A percentile compares a stretch with the other conserved stretches of the same genome.
These are phyloP conservation scores for Lentinula guzmanii DNA, from an alignment of 768 basidiomycete species.

Conservation along the genomic window DNA sequence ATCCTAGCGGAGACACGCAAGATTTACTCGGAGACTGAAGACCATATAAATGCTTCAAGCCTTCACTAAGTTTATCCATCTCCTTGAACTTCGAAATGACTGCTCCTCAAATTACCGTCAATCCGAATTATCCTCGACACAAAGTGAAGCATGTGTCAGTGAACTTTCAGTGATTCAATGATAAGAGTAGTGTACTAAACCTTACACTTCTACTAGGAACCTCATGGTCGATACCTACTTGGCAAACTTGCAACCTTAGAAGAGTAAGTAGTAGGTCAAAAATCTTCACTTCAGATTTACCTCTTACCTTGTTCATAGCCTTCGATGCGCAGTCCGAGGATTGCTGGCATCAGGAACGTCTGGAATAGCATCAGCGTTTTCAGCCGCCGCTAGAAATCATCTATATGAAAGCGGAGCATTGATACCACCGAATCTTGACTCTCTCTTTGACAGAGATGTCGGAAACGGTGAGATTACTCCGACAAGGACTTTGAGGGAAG, in stretches of 20 bases:
- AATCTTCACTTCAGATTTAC: background rate
- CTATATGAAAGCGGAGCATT: constrained; percentile 45
- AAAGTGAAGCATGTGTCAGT: constrained; percentile 69
- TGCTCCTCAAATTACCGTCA: constrained; percentile 36
- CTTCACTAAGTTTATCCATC: constrained; percentile 3
- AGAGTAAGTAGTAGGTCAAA: constrained; percentile 61
- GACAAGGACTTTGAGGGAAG: constrained; percentile 45
- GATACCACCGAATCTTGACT: constrained; percentile 29
- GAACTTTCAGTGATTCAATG: background rate
- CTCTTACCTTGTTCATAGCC: constrained; percentile 30
- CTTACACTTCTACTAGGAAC: constrained; percentile 36
- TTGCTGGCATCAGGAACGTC: constrained; percentile 71
- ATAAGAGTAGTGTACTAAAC: background rate
- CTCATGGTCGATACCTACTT: constrained; percentile 78
- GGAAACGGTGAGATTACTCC: constrained; percentile 37
- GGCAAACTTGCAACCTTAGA: constrained; percentile 67
- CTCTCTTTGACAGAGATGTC: constrained; percentile 40
- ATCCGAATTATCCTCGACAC: constrained; percentile 37
- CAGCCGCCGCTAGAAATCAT: constrained; percentile 56
- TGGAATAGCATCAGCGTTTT: constrained; percentile 55
- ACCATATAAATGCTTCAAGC: constrained; percentile 5
- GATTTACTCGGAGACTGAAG: constrained; percentile 5
- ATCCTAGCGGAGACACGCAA: background rate
- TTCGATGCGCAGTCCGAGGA: constrained; percentile 67
- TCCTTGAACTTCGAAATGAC: constrained; percentile 34